These are phyloP conservation scores for Amoebophrya sp. DNA, from an alignment of 169 alveolate species.

Conservation along the genomic window DNA sequence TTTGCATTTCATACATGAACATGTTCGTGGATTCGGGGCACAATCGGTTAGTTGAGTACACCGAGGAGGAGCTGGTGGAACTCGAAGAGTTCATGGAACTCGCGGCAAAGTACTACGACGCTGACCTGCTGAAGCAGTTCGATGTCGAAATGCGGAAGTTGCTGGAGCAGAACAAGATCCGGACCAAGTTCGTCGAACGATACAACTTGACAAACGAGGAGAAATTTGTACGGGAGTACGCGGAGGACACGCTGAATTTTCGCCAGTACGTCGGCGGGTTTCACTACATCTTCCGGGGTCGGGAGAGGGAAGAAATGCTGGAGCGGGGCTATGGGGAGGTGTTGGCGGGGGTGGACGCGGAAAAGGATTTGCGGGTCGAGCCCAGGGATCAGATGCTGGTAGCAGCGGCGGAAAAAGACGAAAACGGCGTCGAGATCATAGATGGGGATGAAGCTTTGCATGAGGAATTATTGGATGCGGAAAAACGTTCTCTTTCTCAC, in stretches of 20 bases:
- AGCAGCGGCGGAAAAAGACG: no score
- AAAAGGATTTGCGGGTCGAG: background rate
- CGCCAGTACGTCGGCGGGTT: background rate
- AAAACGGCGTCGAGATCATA: background rate
- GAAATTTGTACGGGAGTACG: background rate
- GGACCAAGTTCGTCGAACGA: background rate
- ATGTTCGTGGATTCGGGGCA: constrained; percentile 19
- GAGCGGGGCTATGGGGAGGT: no score
- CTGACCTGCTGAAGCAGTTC: background rate
- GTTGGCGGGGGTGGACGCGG: background rate
- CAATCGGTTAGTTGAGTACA: background rate
- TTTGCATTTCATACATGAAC: no score
- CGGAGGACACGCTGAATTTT: background rate
- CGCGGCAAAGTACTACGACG: background rate
- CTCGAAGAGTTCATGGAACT: background rate
- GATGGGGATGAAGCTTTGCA: background rate
- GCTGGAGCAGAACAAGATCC: background rate
- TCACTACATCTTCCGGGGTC: background rate
- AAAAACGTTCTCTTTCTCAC: no score
- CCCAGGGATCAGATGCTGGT: no score
- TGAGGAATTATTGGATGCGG: no score
- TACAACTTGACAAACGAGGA: background rate
- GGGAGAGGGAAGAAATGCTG: background rate
- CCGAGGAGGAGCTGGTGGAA: background rate
- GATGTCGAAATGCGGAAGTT: background rate